Conservation (phyloP, 805 yeast species). For the Dipodascus geniculatus region DNA sequence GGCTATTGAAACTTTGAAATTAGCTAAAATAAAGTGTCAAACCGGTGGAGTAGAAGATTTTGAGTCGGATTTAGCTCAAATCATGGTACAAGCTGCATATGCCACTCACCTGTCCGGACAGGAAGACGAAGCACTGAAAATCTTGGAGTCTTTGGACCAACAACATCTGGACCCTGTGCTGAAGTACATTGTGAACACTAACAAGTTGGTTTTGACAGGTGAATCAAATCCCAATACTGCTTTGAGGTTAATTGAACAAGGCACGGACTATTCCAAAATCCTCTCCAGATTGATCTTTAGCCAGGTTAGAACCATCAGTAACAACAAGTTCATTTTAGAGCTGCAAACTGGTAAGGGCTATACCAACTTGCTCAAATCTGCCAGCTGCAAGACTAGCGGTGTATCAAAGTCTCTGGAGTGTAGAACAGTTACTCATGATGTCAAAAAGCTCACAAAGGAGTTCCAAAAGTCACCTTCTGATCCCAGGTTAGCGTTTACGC, state of each 20-base stretch:
- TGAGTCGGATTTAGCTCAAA: conserved; percentile 41
- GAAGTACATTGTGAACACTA: conserved; percentile 10
- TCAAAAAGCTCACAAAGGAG: conserved; percentile 19
- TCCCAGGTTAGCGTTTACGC: conserved; percentile 18
- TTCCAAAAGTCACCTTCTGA: conserved; percentile 21
- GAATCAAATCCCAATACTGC: conserved; percentile 12
- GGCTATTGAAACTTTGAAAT: conserved; percentile 34
- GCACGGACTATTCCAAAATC: not conserved
- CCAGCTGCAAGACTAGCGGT: not conserved
- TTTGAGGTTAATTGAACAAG: conserved; percentile 10
- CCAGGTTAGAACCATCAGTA: conserved; percentile 8
- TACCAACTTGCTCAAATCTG: not conserved
- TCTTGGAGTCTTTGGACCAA: conserved; percentile 28
- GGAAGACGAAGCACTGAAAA: conserved; percentile 25
- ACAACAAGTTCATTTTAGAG: conserved; percentile 6
- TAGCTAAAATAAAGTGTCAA: conserved; percentile 35
- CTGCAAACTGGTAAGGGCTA: not conserved
- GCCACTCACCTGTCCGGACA: conserved; percentile 33
- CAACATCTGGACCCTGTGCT: conserved; percentile 8
- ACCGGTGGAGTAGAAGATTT: conserved; percentile 35
- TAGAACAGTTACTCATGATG: not conserved
- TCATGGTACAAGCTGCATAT: conserved; percentile 47
- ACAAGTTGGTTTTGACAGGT: conserved; percentile 6
- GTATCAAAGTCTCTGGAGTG: not conserved
- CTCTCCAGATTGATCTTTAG: conserved; percentile 1